A percentile compares a stretch with the other conserved stretches of the same genome.
Conservation (phyloP, 2,329 filamentous ascomycete species). For the Cylindrodendrum hubeiense region DNA sequence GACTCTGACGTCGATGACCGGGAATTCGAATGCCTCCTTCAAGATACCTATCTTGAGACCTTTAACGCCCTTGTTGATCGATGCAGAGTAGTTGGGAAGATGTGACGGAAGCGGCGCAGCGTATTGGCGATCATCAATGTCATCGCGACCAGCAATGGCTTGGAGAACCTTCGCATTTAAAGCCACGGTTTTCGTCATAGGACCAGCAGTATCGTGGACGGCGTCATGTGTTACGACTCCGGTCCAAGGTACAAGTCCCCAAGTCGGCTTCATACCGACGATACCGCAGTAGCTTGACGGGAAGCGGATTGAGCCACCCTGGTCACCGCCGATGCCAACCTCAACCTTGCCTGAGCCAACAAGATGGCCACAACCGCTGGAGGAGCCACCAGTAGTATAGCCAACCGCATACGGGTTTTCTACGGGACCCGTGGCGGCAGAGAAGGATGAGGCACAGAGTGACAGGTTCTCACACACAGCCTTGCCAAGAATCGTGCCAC, state of each 20-base stretch:
- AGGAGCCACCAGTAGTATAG: slow-evolving; percentile 4
- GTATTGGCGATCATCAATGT: slow-evolving; percentile 7
- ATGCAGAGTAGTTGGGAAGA: background rate
- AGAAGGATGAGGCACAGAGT: background rate
- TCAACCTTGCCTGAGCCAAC: slow-evolving; percentile 5
- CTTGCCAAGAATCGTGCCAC: slow-evolving; percentile 4
- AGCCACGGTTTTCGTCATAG: background rate
- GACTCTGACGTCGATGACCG: background rate
- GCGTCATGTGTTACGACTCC: slow-evolving; percentile 1
- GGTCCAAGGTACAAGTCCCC: slow-evolving; percentile 5
- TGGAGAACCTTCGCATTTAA: slow-evolving; percentile 6
- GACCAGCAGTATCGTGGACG: background rate
- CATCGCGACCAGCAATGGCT: slow-evolving; percentile 9
- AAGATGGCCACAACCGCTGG: slow-evolving; percentile 1
- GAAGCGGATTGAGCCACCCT: slow-evolving; percentile 10
- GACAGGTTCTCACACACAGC: slow-evolving; percentile 14
- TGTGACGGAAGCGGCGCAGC: background rate
- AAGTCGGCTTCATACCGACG: slow-evolving; percentile 6
- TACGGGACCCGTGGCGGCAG: slow-evolving; percentile 5
- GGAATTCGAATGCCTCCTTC: background rate
- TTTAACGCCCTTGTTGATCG: background rate
- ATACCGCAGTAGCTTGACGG: slow-evolving; percentile 8
- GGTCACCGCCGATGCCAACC: slow-evolving; percentile 6
- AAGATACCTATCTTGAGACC: slow-evolving; percentile 6
- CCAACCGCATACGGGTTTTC: slow-evolving; percentile 14